A percentile compares a stretch with the other conserved stretches of the same genome.
Conservation (phyloP, 2,329 filamentous ascomycete genomes). For the Proliferodiscus dingleyae region DNA sequence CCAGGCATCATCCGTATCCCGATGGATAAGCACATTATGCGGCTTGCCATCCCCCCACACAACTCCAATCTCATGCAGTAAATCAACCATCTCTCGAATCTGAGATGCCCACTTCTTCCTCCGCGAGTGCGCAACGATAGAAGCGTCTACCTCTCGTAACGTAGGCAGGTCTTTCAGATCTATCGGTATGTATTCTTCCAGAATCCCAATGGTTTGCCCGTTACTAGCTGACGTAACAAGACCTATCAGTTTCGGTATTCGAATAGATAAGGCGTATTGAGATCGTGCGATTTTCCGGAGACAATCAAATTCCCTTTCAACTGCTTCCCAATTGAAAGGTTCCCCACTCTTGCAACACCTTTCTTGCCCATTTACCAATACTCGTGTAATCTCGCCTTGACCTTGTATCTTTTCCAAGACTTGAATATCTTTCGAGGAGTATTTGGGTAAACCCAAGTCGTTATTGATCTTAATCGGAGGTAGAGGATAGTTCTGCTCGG, state of each 20-base stretch:
- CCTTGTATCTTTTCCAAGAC: slow-evolving; percentile 3
- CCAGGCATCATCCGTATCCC: slow-evolving; percentile 17
- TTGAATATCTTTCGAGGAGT: slow-evolving; percentile 9
- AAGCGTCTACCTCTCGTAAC: slow-evolving; percentile 2
- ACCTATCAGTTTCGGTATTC: slow-evolving; percentile 11
- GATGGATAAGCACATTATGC: slow-evolving; percentile 24
- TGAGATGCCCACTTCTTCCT: slow-evolving; percentile 19
- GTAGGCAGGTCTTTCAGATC: neutral
- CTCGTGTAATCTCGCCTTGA: slow-evolving; percentile 12
- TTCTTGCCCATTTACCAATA: slow-evolving; percentile 9
- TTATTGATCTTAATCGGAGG: neutral
- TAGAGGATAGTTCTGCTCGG: neutral
- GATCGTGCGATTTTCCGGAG: slow-evolving; percentile 12
- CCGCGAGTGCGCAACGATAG: slow-evolving; percentile 3
- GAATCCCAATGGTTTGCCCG: slow-evolving; percentile 14
- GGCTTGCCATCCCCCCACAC: slow-evolving; percentile 27
- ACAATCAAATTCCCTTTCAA: slow-evolving; percentile 17
- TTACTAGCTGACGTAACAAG: slow-evolving; percentile 10
- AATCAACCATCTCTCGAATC: slow-evolving; percentile 13
- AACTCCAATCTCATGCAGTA: slow-evolving; percentile 20
- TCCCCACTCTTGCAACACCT: slow-evolving; percentile 17
- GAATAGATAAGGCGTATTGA: slow-evolving; percentile 10
- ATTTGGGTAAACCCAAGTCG: slow-evolving; percentile 5
- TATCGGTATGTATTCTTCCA: slow-evolving; percentile 16
- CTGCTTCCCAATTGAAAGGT: slow-evolving; percentile 1